Base-by-base conservation (phyloP, 2,329 filamentous ascomycete species). In the Ilyonectria sp. region DNA sequence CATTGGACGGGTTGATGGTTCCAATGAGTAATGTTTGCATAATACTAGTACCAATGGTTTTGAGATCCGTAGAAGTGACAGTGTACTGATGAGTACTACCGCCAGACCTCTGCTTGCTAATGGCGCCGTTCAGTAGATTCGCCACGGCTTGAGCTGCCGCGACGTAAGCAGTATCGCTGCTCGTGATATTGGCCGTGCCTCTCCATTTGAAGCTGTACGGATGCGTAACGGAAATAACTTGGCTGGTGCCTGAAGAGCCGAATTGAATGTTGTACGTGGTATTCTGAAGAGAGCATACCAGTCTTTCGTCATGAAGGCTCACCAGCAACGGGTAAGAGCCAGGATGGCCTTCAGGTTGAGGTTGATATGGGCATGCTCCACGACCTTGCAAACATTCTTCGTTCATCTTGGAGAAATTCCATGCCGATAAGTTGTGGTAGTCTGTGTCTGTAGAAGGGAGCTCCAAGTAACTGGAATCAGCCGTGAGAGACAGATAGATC, bases 11-110 rank as follows among this genome's bases (percentile, higher is more conserved):
- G 43, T 59, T 29, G 6, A 49, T 49, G 6, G 43, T 31, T 35
- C 56, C 56, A 49, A 49, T 59, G 10, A 59, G 43, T 21, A 29
- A 13, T 23, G 43, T 59, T 49, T 59, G 56, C 43, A 59, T 26
- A n/a, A 58, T 58, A 13, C 55, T 33, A 17, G 43, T 37, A 19
- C 53, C 33, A 8, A 43, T 43, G 4, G 40, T 43, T 7, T 19
- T 43, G n/a, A 43, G 17, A n/a, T 8, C n/a, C 15, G 17, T n/a
- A 8, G 17, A 9, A 43, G n/a, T 6, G 40, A 19, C 4, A 43
- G 1, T n/a, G n/a, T 43, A 5, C 6, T 17, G 15, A 19, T 50
- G 21, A 50, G 6, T 9, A 50, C 11, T 9, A 4, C 19, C 47
- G 21, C 47, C 47, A 13, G 21, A 29, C n/a, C 21, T 50, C 10